Evolutionary conservation across 495 filamentous ascomycete genomes (phyloP), one percentile per base, ranked within the genome.

Genomic region (Acidomyces sp.): DNA sequence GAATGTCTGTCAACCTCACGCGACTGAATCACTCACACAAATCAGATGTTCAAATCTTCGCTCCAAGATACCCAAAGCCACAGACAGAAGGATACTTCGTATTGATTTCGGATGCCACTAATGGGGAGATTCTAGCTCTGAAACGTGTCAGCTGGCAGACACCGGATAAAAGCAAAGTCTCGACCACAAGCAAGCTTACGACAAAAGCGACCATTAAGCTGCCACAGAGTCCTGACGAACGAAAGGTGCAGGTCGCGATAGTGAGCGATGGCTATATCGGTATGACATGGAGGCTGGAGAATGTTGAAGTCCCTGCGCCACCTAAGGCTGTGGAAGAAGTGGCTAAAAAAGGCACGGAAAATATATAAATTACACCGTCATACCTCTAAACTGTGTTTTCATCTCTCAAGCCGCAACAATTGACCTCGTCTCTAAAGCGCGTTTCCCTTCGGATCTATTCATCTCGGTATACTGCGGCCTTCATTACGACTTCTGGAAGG

Each of bases 71-170:
- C 62, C 92, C 90, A 0, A 97, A 97, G 60, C 76, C 85, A 17
- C 90, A 97, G 57, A 86, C 82, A 0, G 90, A 97, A 58, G 87
- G 92, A 1, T 96, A 75, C 72, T 95, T 96, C 57, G 70, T 88
- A 5, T 43, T 96, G 27, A 68, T 93, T 0, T 70, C 72, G 3
- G 74, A 85, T 46, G 59, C 68, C 1, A 59, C 57, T 9, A 63
- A 55, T 6, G 85, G 87, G 45, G 85, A 93, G 45, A 65, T 96
- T 4, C 51, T 93, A 4, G 88, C 80, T 2, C 64, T 96, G 34
- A 94, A 93, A 65, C 65, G 90, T 35, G 74, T 85, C 0, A 77
- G 75, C 0, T 96, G 88, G 85, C 69, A 65, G 11, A 43, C 66
- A 13, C 17, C 39, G 24, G 16, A 53, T 41, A 41, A 61, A 38